These are phyloP conservation scores for Podila minutissima DNA, from an alignment of 192 early-diverging fungal species.

Conservation along the genomic window DNA sequence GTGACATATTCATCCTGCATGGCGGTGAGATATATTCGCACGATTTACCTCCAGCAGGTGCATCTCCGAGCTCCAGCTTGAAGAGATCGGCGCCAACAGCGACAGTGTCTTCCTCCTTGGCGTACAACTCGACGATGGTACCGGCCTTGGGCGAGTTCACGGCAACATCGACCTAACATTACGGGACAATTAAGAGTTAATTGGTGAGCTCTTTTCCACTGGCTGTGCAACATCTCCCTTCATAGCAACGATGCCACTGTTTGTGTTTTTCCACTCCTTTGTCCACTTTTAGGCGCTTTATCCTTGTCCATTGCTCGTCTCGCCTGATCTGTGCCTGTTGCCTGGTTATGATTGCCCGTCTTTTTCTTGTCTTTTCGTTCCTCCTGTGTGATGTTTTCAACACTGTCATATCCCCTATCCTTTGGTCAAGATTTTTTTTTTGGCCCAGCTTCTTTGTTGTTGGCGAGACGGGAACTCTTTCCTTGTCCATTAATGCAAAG, in stretches of 20 bases:
- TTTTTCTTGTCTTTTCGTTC: background rate
- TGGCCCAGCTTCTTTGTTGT: too few species aligned
- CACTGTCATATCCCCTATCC: too few species aligned
- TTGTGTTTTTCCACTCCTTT: background rate
- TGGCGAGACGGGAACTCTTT: too few species aligned
- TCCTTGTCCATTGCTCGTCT: background rate
- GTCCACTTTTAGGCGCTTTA: background rate
- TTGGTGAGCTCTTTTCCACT: background rate
- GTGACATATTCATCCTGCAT: too few species aligned
- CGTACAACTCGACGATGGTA: conserved; percentile 83
- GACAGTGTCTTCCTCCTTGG: conserved; percentile 90
- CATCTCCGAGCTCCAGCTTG: conserved; percentile 86
- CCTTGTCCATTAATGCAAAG: too few species aligned
- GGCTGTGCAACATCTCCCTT: too few species aligned
- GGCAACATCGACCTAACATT: conserved; percentile 89
- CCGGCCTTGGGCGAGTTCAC: conserved; percentile 96
- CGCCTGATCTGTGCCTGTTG: background rate
- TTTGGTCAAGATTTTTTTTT: too few species aligned
- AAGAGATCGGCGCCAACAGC: conserved; percentile 91
- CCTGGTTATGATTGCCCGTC: background rate
- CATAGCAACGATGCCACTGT: too few species aligned
- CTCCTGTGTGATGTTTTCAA: too few species aligned
- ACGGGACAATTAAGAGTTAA: background rate
- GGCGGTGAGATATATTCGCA: too few species aligned
- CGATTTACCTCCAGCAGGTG: conserved; percentile 64